A percentile compares a stretch with the other conserved stretches of the same genome.
These are phyloP conservation scores for Podospora australis DNA, from an alignment of 495 filamentous ascomycete species.

Conservation along the genomic window DNA sequence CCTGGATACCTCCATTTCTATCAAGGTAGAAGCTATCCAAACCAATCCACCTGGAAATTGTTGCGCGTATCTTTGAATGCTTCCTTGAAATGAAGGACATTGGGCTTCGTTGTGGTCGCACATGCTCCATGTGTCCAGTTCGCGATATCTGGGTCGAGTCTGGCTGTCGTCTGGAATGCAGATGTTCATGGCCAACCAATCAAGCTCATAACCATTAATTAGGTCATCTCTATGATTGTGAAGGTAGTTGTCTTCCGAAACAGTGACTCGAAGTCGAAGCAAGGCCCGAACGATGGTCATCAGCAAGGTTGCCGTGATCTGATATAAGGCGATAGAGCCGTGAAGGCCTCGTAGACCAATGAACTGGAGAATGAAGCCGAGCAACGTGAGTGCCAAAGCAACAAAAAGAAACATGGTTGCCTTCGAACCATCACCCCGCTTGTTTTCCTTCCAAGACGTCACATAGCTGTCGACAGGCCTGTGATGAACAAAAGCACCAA, in stretches of 20 bases:
- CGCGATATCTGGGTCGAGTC: background rate
- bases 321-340: background rate
- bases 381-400: background rate
- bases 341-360: background rate
- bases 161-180: background rate
- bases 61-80: too few relatives aligned
- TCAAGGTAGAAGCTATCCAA: too few relatives aligned
- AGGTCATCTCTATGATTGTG: background rate
- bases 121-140: background rate
- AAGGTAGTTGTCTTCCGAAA: background rate
- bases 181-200: background rate
- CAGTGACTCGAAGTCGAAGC: background rate
- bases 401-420: constrained; percentile 14
- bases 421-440: background rate
- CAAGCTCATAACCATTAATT: background rate
- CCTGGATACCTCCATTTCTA: too few relatives aligned
- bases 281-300: background rate
- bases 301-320: background rate
- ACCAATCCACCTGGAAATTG: too few relatives aligned
- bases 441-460: background rate
- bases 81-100: too few relatives aligned
- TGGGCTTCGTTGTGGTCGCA: background rate
- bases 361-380: background rate
- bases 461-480: background rate
- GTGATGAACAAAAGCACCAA: background rate